Conservation (phyloP, 2,329 filamentous ascomycete genomes). For the Arthroderma sp. region DNA sequence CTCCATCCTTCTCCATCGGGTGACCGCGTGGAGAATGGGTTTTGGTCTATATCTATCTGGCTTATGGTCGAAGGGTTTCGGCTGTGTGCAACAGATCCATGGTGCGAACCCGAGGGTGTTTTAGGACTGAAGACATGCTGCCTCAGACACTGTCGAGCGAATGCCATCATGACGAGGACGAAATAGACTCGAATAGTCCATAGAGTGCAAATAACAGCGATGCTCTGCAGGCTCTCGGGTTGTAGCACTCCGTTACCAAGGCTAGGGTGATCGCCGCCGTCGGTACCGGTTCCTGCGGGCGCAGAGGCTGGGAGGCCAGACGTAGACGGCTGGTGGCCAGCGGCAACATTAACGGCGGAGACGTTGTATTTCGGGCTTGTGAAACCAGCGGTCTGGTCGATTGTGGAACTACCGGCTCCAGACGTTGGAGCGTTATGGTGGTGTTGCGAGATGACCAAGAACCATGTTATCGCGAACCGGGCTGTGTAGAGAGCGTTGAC, state of each 20-base stretch:
- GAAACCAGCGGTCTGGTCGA: conserved; percentile 52
- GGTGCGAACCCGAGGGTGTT: conserved; percentile 20
- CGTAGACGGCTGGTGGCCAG: conserved; percentile 26
- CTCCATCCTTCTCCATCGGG: conserved; percentile 68
- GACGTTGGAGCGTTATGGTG: conserved; percentile 32
- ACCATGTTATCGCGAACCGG: conserved; percentile 75
- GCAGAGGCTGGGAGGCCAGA: conserved; percentile 34
- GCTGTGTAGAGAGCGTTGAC: conserved; percentile 73
- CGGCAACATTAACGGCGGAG: conserved; percentile 40
- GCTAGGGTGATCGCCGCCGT: conserved; percentile 24
- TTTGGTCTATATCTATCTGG: conserved; percentile 37
- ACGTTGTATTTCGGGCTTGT: conserved; percentile 50
- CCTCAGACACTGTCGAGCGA: conserved; percentile 62
- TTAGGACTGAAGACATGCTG: conserved; percentile 47
- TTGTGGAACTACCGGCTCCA: conserved; percentile 41
- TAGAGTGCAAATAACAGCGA: conserved; percentile 59
- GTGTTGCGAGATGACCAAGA: conserved; percentile 54
- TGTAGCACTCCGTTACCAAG: conserved; percentile 53
- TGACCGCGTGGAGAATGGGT: conserved; percentile 56
- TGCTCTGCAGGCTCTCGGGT: conserved; percentile 58
- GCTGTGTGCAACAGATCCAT: conserved; percentile 18
- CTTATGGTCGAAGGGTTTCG: conserved; percentile 35
- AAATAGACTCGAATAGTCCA: conserved; percentile 73
- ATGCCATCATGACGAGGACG: conserved; percentile 68
- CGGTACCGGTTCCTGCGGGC: conserved; percentile 20